These are phyloP conservation scores for Dactylellina haptotyla DNA, from an alignment of 2,329 filamentous ascomycete species.

Conservation along the genomic window DNA sequence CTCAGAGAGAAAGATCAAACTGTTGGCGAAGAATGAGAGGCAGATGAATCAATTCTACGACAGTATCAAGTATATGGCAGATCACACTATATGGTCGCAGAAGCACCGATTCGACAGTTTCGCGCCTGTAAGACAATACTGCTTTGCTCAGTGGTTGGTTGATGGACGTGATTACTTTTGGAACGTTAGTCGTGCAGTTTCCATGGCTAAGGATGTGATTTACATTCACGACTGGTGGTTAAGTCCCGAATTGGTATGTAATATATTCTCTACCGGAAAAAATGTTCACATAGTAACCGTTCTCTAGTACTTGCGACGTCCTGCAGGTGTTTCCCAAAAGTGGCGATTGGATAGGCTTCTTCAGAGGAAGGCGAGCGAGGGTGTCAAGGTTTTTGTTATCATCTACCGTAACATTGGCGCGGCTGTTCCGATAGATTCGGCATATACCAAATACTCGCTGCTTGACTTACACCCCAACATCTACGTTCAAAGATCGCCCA, in stretches of 20 bases:
- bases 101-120: constrained; percentile 91
- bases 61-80: constrained; percentile 86
- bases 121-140: constrained; percentile 84
- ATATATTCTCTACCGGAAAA: not conserved
- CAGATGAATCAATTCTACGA: constrained; percentile 92
- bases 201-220: constrained; percentile 96
- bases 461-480: constrained; percentile 95
- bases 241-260: constrained; percentile 77
- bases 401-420: constrained; percentile 98
- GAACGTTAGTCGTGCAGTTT: constrained; percentile 96
- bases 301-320: constrained; percentile 80
- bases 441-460: constrained; percentile 96
- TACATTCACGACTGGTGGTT: constrained; percentile 99
- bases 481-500: constrained; percentile 93
- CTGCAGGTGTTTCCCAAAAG: constrained; percentile 95
- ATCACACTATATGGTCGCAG: constrained; percentile 82
- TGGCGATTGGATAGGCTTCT: constrained; percentile 93
- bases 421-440: constrained; percentile 95
- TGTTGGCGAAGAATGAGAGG: constrained; percentile 89
- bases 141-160: constrained; percentile 95
- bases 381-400: constrained; percentile 97
- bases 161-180: constrained; percentile 99
- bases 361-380: constrained; percentile 92
- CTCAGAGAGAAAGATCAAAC: constrained; percentile 88
- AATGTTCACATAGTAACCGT: constrained; percentile 28